Evolutionary conservation across 108 stramenopile genomes (phyloP).

Genomic region (Cyclostephanos invisitatus): DNA sequence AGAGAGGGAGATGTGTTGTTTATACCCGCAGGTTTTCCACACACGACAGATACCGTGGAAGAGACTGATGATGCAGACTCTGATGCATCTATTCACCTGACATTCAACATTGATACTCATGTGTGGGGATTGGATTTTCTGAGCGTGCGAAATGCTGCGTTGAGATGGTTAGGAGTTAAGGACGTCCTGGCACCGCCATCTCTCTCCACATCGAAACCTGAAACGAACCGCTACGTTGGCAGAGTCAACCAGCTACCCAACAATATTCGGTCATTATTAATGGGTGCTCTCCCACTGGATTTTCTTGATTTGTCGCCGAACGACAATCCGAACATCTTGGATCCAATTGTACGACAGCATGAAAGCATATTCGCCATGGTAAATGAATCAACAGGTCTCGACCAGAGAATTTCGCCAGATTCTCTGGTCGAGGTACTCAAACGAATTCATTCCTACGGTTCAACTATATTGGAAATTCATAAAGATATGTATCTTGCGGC

Average conservation of each 20-base stretch:
- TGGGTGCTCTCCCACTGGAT: slow-evolving; percentile 62
- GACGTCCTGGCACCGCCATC: slow-evolving; percentile 41
- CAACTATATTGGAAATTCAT: slow-evolving; percentile 70
- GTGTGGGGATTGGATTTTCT: slow-evolving; percentile 92
- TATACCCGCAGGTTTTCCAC: slow-evolving; percentile 91
- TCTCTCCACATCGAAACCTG: slow-evolving; percentile 41
- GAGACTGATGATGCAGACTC: slow-evolving; percentile 32
- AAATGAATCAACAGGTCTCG: slow-evolving; percentile 47
- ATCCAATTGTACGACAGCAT: slow-evolving; percentile 44
- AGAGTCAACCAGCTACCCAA: slow-evolving; percentile 65
- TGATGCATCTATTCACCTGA: slow-evolving; percentile 82
- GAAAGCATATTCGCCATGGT: slow-evolving; percentile 47
- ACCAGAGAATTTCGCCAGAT: slow-evolving; percentile 14
- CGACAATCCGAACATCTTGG: slow-evolving; percentile 24
- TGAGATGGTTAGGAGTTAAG: slow-evolving; percentile 49
- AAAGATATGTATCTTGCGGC: slow-evolving; percentile 87
- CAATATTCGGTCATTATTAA: slow-evolving; percentile 47
- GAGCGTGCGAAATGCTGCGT: slow-evolving; percentile 61
- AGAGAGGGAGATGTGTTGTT: slow-evolving; percentile 84
- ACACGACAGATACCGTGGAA: slow-evolving; percentile 84
- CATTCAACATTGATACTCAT: slow-evolving; percentile 89
- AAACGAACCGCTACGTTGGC: slow-evolving; percentile 65
- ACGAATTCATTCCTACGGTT: slow-evolving; percentile 60
- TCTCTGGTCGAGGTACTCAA: slow-evolving; percentile 67
- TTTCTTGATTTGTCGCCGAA: slow-evolving; percentile 54